Percentiles rank a stretch among this genome's conserved stretches.
Conservation (phyloP, 495 filamentous ascomycete species). For the Talaromyces proteolyticus region DNA sequence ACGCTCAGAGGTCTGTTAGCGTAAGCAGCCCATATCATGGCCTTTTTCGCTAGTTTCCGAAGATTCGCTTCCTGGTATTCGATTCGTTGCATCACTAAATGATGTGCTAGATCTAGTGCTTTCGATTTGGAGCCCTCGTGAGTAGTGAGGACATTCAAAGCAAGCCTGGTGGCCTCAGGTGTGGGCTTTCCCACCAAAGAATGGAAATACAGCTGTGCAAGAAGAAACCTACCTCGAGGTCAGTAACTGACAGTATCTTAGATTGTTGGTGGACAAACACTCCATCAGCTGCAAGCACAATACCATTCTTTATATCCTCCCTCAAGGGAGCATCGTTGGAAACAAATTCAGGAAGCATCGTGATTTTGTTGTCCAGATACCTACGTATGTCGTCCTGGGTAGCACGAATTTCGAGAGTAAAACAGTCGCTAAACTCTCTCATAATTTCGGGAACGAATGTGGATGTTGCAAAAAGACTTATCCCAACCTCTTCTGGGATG, state of each 20-base stretch:
- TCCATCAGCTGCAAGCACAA: constrained; percentile 24
- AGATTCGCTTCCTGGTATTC: too few species aligned
- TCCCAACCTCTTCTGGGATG: constrained; percentile 15
- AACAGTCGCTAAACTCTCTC: constrained; percentile 5
- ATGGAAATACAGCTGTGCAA: constrained; percentile 7
- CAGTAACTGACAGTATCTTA: background rate
- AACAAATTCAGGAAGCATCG: constrained; percentile 14
- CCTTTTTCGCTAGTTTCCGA: too few species aligned
- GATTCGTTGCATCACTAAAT: too few species aligned
- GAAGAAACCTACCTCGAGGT: constrained; percentile 5
- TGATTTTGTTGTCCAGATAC: constrained; percentile 17
- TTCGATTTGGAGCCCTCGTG: too few species aligned
- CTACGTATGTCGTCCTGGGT: constrained; percentile 17
- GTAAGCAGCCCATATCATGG: too few species aligned
- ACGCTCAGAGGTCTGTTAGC: too few species aligned
- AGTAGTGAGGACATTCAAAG: too few species aligned
- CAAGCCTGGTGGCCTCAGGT: too few species aligned
- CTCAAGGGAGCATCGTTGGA: constrained; percentile 12
- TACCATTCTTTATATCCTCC: constrained; percentile 19
- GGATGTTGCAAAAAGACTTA: constrained; percentile 28
- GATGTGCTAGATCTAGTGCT: too few species aligned
- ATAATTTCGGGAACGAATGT: constrained; percentile 11
- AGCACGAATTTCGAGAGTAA: constrained; percentile 18
- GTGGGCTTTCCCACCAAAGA: constrained; percentile 3
- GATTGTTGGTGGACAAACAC: constrained; percentile 24